Base-by-base conservation (phyloP, 176 grass and related monocot species). In the Areca catechu region DNA sequence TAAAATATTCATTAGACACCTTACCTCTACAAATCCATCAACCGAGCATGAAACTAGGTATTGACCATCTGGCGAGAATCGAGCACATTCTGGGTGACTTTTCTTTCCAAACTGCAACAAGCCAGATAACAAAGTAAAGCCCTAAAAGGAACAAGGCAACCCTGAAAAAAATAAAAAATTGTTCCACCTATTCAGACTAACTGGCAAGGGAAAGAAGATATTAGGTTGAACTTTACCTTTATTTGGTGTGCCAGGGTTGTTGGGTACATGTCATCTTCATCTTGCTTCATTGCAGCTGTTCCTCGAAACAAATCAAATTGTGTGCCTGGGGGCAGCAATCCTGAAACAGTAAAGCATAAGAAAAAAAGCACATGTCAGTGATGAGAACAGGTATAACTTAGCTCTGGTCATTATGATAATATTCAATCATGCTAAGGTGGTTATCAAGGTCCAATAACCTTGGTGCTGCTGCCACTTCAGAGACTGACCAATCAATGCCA, bases 241-340 rank as follows among this genome's bases (percentile, higher is more conserved):
- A 92, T 98, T 85, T 88, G 84, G 80, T 98, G 93, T 61, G 69
- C 72, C 64, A 92, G 69, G 61, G 78, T 70, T 48, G 83, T 92
- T 57, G 93, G 93, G 28, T 83, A 92, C 19, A 76, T 72, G 47
- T 98, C 93, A 74, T 92, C 88, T 78, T 98, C 93, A 60, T 89
- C 93, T 83, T 98, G 93, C 53, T 92, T 98, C 93, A 98, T 89
- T 70, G 87, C 93, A 73, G 93, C 84, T 14, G 93, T 98, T 74
- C 93, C 93, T 67, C 93, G 86, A 71, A 98, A 98, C 57, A 98
- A 92, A 88, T 98, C 93, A 66, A 98, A 98, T 68, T 98, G 93
- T 63, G 93, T 92, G 66, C 87, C 84, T 62, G 93, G 87, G 3
- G 93, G 93, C 62, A 98, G 71, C 65, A 98, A 74, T 67, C 93